Percentiles rank a stretch among this genome's conserved stretches.
phyloP scores from a whole-genome alignment of 352 stramenopile genomes.

The Plasmopara muralis region DNA sequence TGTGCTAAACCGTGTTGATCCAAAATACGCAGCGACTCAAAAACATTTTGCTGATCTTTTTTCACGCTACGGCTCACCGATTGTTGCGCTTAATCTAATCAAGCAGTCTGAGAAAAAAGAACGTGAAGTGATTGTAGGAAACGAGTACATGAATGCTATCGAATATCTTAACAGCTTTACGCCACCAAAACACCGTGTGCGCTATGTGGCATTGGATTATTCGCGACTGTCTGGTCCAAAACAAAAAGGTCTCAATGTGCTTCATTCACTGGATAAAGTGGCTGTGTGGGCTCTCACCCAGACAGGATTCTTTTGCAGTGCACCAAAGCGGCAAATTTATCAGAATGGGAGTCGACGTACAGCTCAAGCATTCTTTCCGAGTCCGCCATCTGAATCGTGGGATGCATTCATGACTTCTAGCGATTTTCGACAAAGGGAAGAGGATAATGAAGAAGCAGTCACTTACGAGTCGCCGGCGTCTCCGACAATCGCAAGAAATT shows the following conservation, averaged over 20 bases:
- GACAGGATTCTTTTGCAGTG: slow-evolving; percentile 96
- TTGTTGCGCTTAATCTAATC: slow-evolving; percentile 97
- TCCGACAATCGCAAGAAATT: slow-evolving; percentile 70
- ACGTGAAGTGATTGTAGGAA: slow-evolving; percentile 96
- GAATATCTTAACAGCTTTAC: slow-evolving; percentile 97
- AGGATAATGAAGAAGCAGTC: slow-evolving; percentile 12
- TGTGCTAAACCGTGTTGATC: slow-evolving; percentile 94
- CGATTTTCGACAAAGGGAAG: slow-evolving; percentile 11
- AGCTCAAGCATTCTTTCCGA: slow-evolving; percentile 37
- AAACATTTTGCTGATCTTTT: slow-evolving; percentile 93
- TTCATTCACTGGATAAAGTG: slow-evolving; percentile 91
- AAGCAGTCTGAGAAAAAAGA: slow-evolving; percentile 97
- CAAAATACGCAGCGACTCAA: slow-evolving; percentile 93
- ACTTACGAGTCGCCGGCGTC: slow-evolving; percentile 27
- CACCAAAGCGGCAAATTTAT: slow-evolving; percentile 68
- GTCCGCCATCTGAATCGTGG: slow-evolving; percentile 15
- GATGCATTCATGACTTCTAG: slow-evolving; percentile 18
- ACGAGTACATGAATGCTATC: slow-evolving; percentile 96
- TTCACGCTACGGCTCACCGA: slow-evolving; percentile 93
- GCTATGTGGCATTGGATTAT: slow-evolving; percentile 97
- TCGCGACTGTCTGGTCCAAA: slow-evolving; percentile 85
- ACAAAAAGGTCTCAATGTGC: slow-evolving; percentile 91
- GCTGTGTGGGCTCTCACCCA: slow-evolving; percentile 94
- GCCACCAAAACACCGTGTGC: slow-evolving; percentile 89
- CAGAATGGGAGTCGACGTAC: slow-evolving; percentile 56